A percentile compares a stretch with the other conserved stretches of the same genome.
Conservation (phyloP, 768 basidiomycete species). For the Daedalea quercina region DNA sequence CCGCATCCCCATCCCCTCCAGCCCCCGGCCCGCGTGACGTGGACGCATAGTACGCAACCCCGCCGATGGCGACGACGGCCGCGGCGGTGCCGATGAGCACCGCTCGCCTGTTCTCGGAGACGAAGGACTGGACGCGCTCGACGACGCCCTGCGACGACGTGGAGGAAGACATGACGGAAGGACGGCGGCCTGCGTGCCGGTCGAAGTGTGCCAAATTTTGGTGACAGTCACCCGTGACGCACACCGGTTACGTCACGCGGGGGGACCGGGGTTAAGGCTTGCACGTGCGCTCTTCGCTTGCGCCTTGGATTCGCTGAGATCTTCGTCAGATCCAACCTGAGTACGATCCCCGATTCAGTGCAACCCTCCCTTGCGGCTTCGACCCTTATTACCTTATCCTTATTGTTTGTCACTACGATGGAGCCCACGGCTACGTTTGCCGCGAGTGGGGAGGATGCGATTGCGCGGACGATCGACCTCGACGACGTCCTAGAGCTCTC, state of each 20-base stretch:
- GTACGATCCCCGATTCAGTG: too few species aligned
- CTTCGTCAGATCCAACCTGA: neutral
- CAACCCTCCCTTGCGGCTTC: too few species aligned
- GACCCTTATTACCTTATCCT: too few species aligned
- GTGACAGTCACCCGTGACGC: conserved; percentile 2
- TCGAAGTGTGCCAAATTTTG: conserved; percentile 7
- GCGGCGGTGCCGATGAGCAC: conserved; percentile 68
- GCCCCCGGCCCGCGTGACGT: conserved; percentile 35
- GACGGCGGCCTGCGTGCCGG: conserved; percentile 8
- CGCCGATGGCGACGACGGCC: conserved; percentile 63
- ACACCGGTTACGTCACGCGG: neutral
- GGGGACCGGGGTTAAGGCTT: neutral
- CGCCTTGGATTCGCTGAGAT: neutral
- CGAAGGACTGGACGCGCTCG: conserved; percentile 61
- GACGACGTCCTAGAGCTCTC: conserved; percentile 24
- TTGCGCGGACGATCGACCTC: conserved; percentile 47
- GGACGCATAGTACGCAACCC: conserved; percentile 71
- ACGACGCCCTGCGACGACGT: conserved; percentile 31
- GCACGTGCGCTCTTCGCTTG: too few species aligned
- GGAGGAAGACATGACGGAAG: conserved; percentile 23
- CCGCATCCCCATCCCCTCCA: conserved; percentile 28
- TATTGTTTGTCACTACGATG: too few species aligned
- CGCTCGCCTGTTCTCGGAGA: conserved; percentile 75
- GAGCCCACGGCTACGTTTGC: conserved; percentile 34
- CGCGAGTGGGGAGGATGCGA: conserved; percentile 57